Percentiles rank a stretch among this genome's conserved stretches.
Evolutionary conservation across 768 basidiomycete genomes (phyloP).

Genomic region (Auriscalpium vulgare): DNA sequence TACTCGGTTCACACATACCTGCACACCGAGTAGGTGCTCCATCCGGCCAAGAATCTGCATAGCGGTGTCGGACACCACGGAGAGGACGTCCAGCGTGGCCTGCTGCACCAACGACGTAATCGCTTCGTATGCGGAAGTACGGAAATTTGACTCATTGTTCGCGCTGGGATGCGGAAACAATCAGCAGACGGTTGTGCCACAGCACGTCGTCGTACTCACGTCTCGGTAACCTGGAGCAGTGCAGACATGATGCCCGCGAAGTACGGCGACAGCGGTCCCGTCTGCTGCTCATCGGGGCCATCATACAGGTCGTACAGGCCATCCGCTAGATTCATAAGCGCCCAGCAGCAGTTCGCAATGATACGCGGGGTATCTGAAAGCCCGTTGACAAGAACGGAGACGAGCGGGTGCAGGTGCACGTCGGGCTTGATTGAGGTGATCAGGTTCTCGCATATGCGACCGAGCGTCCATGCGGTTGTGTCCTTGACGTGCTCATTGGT

Average conservation of each 20-base stretch:
- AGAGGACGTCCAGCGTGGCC: slow-evolving; percentile 69
- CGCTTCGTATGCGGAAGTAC: slow-evolving; percentile 94
- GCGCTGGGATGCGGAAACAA: slow-evolving; percentile 33
- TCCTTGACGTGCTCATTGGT: slow-evolving; percentile 83
- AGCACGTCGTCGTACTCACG: slow-evolving; percentile 37
- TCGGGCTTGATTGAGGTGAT: slow-evolving; percentile 84
- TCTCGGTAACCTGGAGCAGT: slow-evolving; percentile 81
- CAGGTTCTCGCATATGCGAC: slow-evolving; percentile 87
- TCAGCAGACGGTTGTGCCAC: no score
- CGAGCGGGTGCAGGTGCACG: slow-evolving; percentile 74
- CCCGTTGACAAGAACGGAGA: slow-evolving; percentile 77
- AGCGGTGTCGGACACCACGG: slow-evolving; percentile 75
- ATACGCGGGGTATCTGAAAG: slow-evolving; percentile 79
- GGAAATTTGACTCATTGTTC: slow-evolving; percentile 84
- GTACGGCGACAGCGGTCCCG: slow-evolving; percentile 75
- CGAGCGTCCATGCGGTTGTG: slow-evolving; percentile 96
- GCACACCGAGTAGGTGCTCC: slow-evolving; percentile 79
- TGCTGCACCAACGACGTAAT: slow-evolving; percentile 83
- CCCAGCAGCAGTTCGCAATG: slow-evolving; percentile 92
- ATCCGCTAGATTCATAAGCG: slow-evolving; percentile 90
- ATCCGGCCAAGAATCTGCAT: slow-evolving; percentile 82
- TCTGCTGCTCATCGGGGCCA: slow-evolving; percentile 41
- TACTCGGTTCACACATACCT: slow-evolving; percentile 38
- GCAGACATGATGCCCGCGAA: slow-evolving; percentile 83
- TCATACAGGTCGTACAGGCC: slow-evolving; percentile 73